phyloP scores from a whole-genome alignment of 1,139 yeast species.

The Chernovozyma aurita region DNA sequence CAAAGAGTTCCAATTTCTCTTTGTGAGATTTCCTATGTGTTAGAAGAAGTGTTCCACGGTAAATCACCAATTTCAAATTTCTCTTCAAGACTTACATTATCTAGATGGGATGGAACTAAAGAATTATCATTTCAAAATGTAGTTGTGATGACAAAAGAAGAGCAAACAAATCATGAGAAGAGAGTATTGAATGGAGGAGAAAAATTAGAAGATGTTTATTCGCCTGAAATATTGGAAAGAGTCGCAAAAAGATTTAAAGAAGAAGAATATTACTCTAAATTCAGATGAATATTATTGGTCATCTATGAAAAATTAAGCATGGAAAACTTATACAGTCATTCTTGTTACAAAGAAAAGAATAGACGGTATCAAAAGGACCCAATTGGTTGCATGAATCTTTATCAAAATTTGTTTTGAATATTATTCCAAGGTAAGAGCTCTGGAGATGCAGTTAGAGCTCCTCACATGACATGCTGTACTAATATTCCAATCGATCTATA shows the following conservation, averaged over 20 bases:
- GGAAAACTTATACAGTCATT: no score
- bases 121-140: constrained; percentile 64
- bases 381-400: no score
- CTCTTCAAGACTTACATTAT: constrained; percentile 71
- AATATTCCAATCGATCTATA: no score
- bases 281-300: constrained; percentile 24
- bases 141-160: constrained; percentile 85
- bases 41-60: constrained; percentile 90
- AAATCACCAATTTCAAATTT: constrained; percentile 86
- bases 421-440: no score
- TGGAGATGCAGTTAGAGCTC: no score
- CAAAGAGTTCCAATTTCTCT: constrained; percentile 71
- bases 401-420: no score
- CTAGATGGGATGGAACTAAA: constrained; percentile 74
- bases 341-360: no score
- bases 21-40: constrained; percentile 73
- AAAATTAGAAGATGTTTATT: constrained; percentile 57
- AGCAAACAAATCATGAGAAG: constrained; percentile 73
- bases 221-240: constrained; percentile 51
- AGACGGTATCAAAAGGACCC: no score
- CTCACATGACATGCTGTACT: no score
- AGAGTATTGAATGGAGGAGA: constrained; percentile 67
- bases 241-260: constrained; percentile 67
- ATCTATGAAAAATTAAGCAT: no score
- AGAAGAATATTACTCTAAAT: constrained; percentile 67